A percentile compares a stretch with the other conserved stretches of the same genome.
Conservation (phyloP, 2,329 filamentous ascomycete species). For the Escovopsis sp. region DNA sequence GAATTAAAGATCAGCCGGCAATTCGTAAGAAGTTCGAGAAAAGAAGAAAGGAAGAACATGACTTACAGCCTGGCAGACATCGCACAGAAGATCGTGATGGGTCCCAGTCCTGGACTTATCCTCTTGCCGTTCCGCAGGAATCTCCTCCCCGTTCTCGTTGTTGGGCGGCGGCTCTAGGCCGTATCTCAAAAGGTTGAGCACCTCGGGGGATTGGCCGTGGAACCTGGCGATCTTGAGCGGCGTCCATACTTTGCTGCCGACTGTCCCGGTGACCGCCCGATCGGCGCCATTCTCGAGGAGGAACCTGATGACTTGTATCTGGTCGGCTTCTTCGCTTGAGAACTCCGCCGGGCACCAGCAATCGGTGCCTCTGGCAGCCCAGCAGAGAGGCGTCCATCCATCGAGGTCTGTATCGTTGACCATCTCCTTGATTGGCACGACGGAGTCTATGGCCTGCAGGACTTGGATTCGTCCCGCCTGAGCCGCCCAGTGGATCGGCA, state of each 20-base stretch:
- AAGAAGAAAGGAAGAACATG: background rate
- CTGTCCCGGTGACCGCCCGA: background rate
- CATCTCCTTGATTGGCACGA: slow-evolving; percentile 2
- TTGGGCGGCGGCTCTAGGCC: background rate
- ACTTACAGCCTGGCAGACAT: slow-evolving; percentile 5
- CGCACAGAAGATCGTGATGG: background rate
- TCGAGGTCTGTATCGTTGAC: slow-evolving; percentile 4
- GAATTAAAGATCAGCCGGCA: background rate
- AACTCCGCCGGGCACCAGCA: background rate
- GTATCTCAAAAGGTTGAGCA: slow-evolving; percentile 3
- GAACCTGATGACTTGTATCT: slow-evolving; percentile 4
- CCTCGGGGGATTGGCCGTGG: slow-evolving; percentile 1
- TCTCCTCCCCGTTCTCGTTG: background rate
- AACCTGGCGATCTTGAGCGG: slow-evolving; percentile 5
- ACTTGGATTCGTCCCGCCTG: slow-evolving; percentile 3
- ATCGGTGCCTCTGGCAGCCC: slow-evolving; percentile 2
- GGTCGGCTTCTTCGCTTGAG: slow-evolving; percentile 3
- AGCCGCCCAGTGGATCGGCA: slow-evolving; percentile 5
- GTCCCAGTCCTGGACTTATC: slow-evolving; percentile 3
- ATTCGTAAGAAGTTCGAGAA: background rate
- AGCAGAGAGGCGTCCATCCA: slow-evolving; percentile 6
- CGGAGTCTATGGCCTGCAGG: slow-evolving; percentile 2
- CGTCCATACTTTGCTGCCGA: slow-evolving; percentile 3
- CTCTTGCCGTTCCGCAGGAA: slow-evolving; percentile 1
- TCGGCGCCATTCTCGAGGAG: slow-evolving; percentile 5